These are phyloP conservation scores for Chamaecrista fasciculata DNA, from an alignment of 306 rosid species.

Conservation along the genomic window DNA sequence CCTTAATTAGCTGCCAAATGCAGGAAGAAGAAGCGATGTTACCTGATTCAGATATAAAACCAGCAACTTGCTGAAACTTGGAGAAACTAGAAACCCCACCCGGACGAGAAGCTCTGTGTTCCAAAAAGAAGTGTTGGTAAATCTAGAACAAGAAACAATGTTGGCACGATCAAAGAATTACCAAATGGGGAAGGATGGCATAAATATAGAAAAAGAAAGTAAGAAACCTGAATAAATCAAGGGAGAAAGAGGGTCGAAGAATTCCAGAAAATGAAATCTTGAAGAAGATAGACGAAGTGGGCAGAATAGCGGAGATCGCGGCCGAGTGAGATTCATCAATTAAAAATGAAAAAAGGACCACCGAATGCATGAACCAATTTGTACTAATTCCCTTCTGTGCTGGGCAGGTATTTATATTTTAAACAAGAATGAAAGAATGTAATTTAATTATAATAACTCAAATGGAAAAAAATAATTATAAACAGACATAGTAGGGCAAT, in stretches of 20 bases:
- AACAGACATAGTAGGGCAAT: no score
- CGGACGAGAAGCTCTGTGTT: not conserved
- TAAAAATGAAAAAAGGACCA: not conserved
- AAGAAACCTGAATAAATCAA: not conserved
- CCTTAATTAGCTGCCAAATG: not conserved
- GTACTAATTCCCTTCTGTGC: not conserved
- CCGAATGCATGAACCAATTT: not conserved
- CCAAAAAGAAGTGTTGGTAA: conserved; percentile 17
- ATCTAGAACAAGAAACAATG: conserved; percentile 15
- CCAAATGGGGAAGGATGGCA: not conserved
- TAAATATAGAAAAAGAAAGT: conserved; percentile 15
- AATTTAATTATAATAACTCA: not conserved
- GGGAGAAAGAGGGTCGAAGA: not conserved
- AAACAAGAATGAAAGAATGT: not conserved
- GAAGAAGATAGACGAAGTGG: not conserved
- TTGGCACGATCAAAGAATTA: not conserved
- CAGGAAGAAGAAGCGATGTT: not conserved
- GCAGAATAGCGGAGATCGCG: conserved; percentile 30
- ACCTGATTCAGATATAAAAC: conserved; percentile 40
- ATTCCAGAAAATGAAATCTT: not conserved
- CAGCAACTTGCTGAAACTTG: conserved; percentile 2
- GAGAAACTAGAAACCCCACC: not conserved
- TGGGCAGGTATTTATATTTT: not conserved
- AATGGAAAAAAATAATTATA: no score
- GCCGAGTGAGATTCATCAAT: not conserved